Conservation (phyloP, 2,329 filamentous ascomycete species). For the Drechslerella dactyloides region DNA sequence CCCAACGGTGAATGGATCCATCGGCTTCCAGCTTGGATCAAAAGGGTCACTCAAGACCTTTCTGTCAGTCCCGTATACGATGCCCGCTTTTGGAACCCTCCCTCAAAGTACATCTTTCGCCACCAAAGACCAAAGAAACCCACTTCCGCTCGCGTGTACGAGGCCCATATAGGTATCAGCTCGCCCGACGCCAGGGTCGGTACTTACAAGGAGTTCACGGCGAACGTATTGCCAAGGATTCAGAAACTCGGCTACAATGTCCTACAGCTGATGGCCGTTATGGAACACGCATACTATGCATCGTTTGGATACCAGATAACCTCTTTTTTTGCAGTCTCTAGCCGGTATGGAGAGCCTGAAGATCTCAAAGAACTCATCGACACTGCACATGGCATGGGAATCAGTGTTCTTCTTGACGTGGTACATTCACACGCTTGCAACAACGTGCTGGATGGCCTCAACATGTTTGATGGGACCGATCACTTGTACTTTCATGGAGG, state of each 20-base stretch:
- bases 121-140: slow-evolving; percentile 82
- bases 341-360: slow-evolving; percentile 89
- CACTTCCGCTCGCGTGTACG: slow-evolving; percentile 85
- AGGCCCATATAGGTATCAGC: slow-evolving; percentile 98
- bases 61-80: slow-evolving; percentile 90
- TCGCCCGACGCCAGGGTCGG: slow-evolving; percentile 86
- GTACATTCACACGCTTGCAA: slow-evolving; percentile 98
- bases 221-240: slow-evolving; percentile 89
- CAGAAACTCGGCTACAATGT: slow-evolving; percentile 91
- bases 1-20: slow-evolving; percentile 82
- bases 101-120: slow-evolving; percentile 80
- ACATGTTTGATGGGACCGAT: slow-evolving; percentile 93
- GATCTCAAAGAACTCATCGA: slow-evolving; percentile 97
- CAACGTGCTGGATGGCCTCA: slow-evolving; percentile 92
- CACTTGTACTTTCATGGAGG: slow-evolving; percentile 95
- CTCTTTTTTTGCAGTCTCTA: slow-evolving; percentile 97
- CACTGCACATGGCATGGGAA: slow-evolving; percentile 86
- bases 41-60: slow-evolving; percentile 92
- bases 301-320: slow-evolving; percentile 99
- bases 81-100: slow-evolving; percentile 96
- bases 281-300: slow-evolving; percentile 99
- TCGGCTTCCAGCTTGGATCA: slow-evolving; percentile 94
- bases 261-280: slow-evolving; percentile 97
- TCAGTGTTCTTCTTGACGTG: slow-evolving; percentile 90
- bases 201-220: slow-evolving; percentile 96